Conservation (phyloP, 2,329 filamentous ascomycete genomes). For the Stemphylium lycopersici region DNA sequence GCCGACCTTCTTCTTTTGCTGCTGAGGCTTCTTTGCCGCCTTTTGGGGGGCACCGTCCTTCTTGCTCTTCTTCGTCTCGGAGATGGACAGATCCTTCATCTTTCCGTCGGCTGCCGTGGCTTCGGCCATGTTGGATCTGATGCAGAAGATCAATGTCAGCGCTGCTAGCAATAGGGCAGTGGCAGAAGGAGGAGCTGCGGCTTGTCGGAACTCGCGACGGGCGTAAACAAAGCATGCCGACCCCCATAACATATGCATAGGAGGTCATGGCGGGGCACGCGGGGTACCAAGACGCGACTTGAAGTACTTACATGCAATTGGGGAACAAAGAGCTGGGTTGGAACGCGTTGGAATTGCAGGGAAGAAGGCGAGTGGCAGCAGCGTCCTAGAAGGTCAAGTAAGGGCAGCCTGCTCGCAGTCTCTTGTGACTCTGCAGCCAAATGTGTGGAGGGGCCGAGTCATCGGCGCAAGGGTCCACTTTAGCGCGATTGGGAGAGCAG, state of each 20-base stretch:
- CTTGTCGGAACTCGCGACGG: neutral
- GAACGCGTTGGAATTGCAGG: neutral
- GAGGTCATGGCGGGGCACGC: slow-evolving; percentile 38
- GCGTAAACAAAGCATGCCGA: neutral
- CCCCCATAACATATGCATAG: neutral
- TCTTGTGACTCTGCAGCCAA: slow-evolving; percentile 32
- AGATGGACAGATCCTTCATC: slow-evolving; percentile 54
- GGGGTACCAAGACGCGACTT: slow-evolving; percentile 29
- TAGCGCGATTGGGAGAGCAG: slow-evolving; percentile 18
- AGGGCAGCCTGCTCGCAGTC: slow-evolving; percentile 26
- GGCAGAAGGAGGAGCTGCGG: neutral
- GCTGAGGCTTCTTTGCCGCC: slow-evolving; percentile 51
- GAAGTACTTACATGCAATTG: slow-evolving; percentile 7
- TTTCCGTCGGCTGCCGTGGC: slow-evolving; percentile 46
- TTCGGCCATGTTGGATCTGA: slow-evolving; percentile 39
- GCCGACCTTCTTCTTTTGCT: slow-evolving; percentile 57
- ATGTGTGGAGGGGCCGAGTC: slow-evolving; percentile 40
- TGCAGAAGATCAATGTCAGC: slow-evolving; percentile 14
- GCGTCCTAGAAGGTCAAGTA: slow-evolving; percentile 3
- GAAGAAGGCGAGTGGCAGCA: slow-evolving; percentile 13
- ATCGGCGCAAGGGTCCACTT: slow-evolving; percentile 28
- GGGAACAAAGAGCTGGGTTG: neutral
- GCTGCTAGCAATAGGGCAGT: neutral
- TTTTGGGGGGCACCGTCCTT: slow-evolving; percentile 43
- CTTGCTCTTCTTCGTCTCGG: slow-evolving; percentile 49